Evolutionary conservation across 139 green algal species (phyloP).

Genomic region (Picocystis salinarum): DNA sequence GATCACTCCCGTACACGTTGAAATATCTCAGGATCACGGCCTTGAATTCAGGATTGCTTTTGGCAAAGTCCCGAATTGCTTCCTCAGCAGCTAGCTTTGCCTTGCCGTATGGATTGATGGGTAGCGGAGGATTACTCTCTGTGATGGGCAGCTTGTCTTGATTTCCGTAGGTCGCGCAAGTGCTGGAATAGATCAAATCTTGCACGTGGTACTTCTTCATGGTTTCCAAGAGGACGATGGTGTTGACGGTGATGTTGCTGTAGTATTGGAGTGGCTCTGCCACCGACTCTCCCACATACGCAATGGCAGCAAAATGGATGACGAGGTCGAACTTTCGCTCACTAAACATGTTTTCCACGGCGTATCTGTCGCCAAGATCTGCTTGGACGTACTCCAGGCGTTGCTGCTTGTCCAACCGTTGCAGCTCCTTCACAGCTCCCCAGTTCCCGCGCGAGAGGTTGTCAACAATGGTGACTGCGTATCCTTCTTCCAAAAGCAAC

Average conservation of each 20-base stretch:
- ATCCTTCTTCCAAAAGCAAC: slow-evolving; percentile 24
- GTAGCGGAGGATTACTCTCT: slow-evolving; percentile 28
- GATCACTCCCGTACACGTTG: slow-evolving; percentile 54
- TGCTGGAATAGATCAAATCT: slow-evolving; percentile 31
- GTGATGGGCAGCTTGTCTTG: slow-evolving; percentile 41
- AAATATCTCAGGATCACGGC: slow-evolving; percentile 53
- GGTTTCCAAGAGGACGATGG: slow-evolving; percentile 36
- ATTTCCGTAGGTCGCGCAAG: slow-evolving; percentile 53
- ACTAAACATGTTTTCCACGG: slow-evolving; percentile 14
- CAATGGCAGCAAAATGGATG: slow-evolving; percentile 57
- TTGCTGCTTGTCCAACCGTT: neutral
- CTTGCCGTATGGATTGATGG: slow-evolving; percentile 50
- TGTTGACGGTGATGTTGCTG: slow-evolving; percentile 51
- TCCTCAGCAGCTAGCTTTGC: slow-evolving; percentile 46
- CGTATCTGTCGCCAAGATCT: slow-evolving; percentile 33
- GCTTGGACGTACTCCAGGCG: slow-evolving; percentile 20
- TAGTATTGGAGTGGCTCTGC: slow-evolving; percentile 37
- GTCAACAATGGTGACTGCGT: slow-evolving; percentile 40
- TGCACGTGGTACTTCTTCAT: slow-evolving; percentile 29
- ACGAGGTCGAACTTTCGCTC: slow-evolving; percentile 25
- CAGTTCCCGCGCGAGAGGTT: slow-evolving; percentile 47
- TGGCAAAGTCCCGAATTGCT: slow-evolving; percentile 23
- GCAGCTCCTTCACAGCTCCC: slow-evolving; percentile 28
- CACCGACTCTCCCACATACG: slow-evolving; percentile 40
- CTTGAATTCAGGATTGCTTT: slow-evolving; percentile 21